phyloP scores from a whole-genome alignment of 106 monocot species.

The Acorus calamus region DNA sequence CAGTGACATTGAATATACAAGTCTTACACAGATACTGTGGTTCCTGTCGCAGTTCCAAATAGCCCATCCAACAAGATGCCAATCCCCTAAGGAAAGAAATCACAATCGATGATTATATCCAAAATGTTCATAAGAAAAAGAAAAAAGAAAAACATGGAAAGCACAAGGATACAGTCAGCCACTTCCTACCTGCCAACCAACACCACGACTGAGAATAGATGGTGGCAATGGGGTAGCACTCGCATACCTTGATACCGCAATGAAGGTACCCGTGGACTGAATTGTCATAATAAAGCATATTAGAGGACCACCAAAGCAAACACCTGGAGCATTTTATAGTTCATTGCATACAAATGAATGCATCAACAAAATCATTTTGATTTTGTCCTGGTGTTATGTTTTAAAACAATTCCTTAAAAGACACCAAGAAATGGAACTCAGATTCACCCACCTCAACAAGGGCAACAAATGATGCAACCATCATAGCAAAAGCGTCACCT shows the following conservation, averaged over 20 bases:
- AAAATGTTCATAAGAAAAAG: neutral
- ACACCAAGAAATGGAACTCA: too few species aligned
- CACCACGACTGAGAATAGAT: constrained; percentile 86
- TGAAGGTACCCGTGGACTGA: constrained; percentile 88
- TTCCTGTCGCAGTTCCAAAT: constrained; percentile 85
- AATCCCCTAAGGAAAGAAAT: constrained; percentile 56
- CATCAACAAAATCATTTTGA: too few species aligned
- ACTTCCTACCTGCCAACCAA: constrained; percentile 78
- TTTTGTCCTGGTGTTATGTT: too few species aligned
- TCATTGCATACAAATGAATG: too few species aligned
- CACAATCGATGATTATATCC: neutral
- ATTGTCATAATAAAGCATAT: constrained; percentile 2
- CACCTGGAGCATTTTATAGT: too few species aligned
- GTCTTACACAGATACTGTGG: constrained; percentile 88
- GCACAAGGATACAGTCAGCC: neutral
- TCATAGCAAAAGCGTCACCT: constrained; percentile 99
- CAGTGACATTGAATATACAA: neutral
- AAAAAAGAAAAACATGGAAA: neutral
- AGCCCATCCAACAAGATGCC: constrained; percentile 92
- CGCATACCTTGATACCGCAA: constrained; percentile 87
- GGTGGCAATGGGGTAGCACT: constrained; percentile 85
- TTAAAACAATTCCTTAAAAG: too few species aligned
- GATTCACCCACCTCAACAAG: constrained; percentile 62
- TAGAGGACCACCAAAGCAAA: too few species aligned
- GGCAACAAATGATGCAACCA: constrained; percentile 94